Evolutionary conservation across 2,329 filamentous ascomycete species (phyloP), one percentile per base, ranked within the genome.

Genomic region (Paecilomyces formosus): DNA sequence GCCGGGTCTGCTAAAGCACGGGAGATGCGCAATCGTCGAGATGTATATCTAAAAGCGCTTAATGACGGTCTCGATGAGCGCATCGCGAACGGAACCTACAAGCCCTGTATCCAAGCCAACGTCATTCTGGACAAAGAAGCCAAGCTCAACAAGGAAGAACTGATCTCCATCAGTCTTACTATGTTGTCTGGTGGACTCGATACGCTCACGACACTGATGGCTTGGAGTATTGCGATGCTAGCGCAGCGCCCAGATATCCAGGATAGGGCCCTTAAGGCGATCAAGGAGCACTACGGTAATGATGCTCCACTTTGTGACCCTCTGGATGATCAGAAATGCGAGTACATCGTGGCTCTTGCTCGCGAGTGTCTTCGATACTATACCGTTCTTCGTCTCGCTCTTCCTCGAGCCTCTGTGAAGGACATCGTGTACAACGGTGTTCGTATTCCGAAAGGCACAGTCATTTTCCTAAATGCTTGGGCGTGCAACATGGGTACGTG

Each of bases 161-260:
- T 88, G 35, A 86, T 80, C 0, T 85, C 82, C 0, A 88, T 88
- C 64, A 86, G 83, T 61, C 70, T 88, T 61, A 88, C 85, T 0
- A 88, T 89, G 86, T 74, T 88, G 3, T 85, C 83, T 0, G 86
- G 85, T 0, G 86, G 86, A 0, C 74, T 88, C 3, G 86, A 88
- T 61, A 88, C 86, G 0, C 80, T 88, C 35, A 87, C 85, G 1
- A 88, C 85, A 0, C 75, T 86, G 4, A 81, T 88, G 1, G 82
- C 85, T 3, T 88, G 85, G 85, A 85, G 83, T 64, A 78, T 88
- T 55, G 83, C 81, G 0, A 75, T 86, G 28, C 72, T 88, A 2
- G 79, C 84, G 0, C 79, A 83, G 53, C 78, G 83, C 22, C 81
- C 81, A 0, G 85, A 88, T 58, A 79, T 88, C 5, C 86, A 88